Evolutionary conservation across 257 asterid genomes (phyloP).

Genomic region (Solanum virginianum): DNA sequence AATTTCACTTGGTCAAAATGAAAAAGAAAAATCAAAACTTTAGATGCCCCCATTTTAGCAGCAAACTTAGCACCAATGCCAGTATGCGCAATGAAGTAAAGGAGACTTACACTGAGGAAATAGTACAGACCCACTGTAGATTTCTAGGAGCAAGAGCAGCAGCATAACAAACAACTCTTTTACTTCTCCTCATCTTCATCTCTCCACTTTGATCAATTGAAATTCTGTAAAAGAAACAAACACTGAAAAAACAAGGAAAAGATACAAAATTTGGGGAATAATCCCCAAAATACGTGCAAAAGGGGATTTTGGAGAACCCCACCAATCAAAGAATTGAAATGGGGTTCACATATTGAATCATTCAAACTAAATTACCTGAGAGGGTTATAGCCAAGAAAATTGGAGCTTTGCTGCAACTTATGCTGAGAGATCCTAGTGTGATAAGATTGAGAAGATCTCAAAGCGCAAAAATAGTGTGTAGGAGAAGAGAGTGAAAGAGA

Average conservation of each 20-base stretch:
- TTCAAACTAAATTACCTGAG: neutral
- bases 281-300: neutral
- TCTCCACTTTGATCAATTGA: neutral
- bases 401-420: neutral
- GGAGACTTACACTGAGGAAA: conserved; percentile 48
- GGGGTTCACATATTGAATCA: neutral
- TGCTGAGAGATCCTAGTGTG: conserved; percentile 2
- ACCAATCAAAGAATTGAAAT: neutral
- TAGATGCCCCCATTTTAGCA: neutral
- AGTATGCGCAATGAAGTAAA: neutral
- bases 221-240: conserved; percentile 23
- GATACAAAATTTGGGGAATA: neutral
- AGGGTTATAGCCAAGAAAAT: conserved; percentile 9
- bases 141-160: conserved; percentile 42
- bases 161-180: conserved; percentile 40
- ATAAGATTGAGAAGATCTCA: conserved; percentile 7
- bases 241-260: too few relatives aligned
- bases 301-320: neutral
- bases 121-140: conserved; percentile 62
- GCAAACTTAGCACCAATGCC: neutral
- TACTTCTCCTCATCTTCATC: conserved; percentile 20
- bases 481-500: neutral
- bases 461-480: neutral
- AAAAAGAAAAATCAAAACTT: neutral
- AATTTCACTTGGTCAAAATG: neutral